Evolutionary conservation across 2,329 filamentous ascomycete genomes (phyloP).

Genomic region (Pyrenophora tritici-repentis): DNA sequence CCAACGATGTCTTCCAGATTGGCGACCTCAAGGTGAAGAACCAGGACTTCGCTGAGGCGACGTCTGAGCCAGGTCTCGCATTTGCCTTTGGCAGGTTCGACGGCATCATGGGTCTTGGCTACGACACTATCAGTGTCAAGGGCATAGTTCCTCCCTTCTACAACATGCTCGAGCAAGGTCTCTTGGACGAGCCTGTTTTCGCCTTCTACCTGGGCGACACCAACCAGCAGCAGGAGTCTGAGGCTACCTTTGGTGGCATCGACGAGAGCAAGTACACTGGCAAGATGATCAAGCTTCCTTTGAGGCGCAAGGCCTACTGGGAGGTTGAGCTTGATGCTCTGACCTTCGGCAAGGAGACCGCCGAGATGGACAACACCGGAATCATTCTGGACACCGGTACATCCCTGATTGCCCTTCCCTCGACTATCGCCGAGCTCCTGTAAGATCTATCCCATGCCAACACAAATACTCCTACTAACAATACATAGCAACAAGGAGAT

Average conservation of each 20-base stretch:
- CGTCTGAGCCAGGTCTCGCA: slow-evolving; percentile 90
- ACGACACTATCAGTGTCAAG: slow-evolving; percentile 97
- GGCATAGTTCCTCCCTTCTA: slow-evolving; percentile 94
- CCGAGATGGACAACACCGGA: slow-evolving; percentile 91
- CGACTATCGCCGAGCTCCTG: slow-evolving; percentile 88
- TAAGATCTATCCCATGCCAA: slow-evolving; percentile 45
- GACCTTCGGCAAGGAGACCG: slow-evolving; percentile 81
- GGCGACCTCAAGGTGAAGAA: slow-evolving; percentile 86
- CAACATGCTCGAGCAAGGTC: slow-evolving; percentile 86
- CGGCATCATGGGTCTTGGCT: slow-evolving; percentile 92
- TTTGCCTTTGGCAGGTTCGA: slow-evolving; percentile 98
- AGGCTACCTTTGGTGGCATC: slow-evolving; percentile 87
- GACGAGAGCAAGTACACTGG: slow-evolving; percentile 82
- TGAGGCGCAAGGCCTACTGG: slow-evolving; percentile 99
- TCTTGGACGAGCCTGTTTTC: slow-evolving; percentile 91
- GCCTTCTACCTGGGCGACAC: slow-evolving; percentile 90
- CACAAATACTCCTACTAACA: slow-evolving; percentile 18
- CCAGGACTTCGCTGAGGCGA: slow-evolving; percentile 96
- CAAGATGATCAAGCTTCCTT: slow-evolving; percentile 88
- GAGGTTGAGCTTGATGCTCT: slow-evolving; percentile 96
- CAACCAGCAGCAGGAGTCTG: slow-evolving; percentile 74
- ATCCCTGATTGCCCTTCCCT: slow-evolving; percentile 93
- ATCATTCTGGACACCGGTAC: slow-evolving; percentile 98
- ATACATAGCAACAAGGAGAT: slow-evolving; percentile 80
- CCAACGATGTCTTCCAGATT: slow-evolving; percentile 82